A percentile compares a stretch with the other conserved stretches of the same genome.
phyloP scores from a whole-genome alignment of 805 yeast species.

The Aciculoconidium aculeatum region DNA sequence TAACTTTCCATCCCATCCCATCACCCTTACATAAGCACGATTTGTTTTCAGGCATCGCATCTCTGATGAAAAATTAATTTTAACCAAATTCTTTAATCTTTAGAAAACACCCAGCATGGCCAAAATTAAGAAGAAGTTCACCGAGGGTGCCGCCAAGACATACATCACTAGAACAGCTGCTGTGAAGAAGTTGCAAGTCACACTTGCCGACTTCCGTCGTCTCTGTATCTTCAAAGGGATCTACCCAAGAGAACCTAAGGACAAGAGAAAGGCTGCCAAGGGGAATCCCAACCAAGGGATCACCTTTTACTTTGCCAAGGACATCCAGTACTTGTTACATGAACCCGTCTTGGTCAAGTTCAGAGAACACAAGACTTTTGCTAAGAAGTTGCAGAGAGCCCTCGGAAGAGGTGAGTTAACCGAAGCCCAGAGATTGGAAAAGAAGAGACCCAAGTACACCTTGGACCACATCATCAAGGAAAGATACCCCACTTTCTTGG shows the following conservation, averaged over 20 bases:
- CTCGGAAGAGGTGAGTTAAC: constrained; percentile 87
- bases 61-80: too few species aligned
- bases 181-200: constrained; percentile 81
- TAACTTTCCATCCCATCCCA: constrained; percentile 10
- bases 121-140: constrained; percentile 76
- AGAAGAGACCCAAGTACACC: constrained; percentile 74
- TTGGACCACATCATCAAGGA: constrained; percentile 90
- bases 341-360: constrained; percentile 90
- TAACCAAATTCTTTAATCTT: too few species aligned
- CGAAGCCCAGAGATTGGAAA: constrained; percentile 82
- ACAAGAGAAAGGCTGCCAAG: constrained; percentile 93
- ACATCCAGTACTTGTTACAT: constrained; percentile 89
- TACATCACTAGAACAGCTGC: constrained; percentile 95
- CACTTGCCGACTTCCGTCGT: constrained; percentile 94
- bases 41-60: too few species aligned
- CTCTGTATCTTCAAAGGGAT: constrained; percentile 97
- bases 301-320: constrained; percentile 90
- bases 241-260: constrained; percentile 93
- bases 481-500: constrained; percentile 89
- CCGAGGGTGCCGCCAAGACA: constrained; percentile 85
- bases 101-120: constrained; percentile 44
- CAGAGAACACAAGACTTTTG: constrained; percentile 92
- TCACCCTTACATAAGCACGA: too few species aligned
- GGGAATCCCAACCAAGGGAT: constrained; percentile 90
- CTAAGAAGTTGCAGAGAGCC: constrained; percentile 83